Base-by-base conservation (phyloP, 371 early-diverging fungal genomes). In the Rhizopus arrhizus region DNA sequence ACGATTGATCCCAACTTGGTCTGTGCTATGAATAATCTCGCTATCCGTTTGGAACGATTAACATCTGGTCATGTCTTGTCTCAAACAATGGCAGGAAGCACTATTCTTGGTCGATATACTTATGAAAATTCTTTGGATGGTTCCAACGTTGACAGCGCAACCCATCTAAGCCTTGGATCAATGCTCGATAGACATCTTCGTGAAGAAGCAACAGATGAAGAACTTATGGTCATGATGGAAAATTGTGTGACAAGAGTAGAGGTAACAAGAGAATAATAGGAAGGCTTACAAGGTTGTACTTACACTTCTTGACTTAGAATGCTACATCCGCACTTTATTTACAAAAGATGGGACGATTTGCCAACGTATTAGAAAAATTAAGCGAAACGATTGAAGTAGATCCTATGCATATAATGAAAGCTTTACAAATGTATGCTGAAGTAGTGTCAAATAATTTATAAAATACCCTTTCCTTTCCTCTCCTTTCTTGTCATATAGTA, bases 361-460 rank as follows among this genome's bases (percentile, higher is more conserved):
- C 85, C 15, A 61, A 70, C 33, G 84, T 82, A 9, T 71, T 86
- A 31, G 85, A 86, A 53, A 77, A 78, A 35, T 64, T 88, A 0
- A 81, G 85, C n/a, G 77, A 82, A 35, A 81, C 82, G 1, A 74
- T 82, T 36, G 77, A 75, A 34, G 64, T 84, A 35, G 88, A 88
- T 65, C 81, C 84, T 3, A 66, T 73, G 52, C 79, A 85, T 56
- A 84, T 88, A 45, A 51, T 86, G 33, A 77, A 83, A 15, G 86
- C 86, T 2, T 58, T 86, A 58, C 85, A 84, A 69, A 86, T 85
- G 85, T 85, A 82, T 69, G 78, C 79, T 38, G 75, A 81, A 64
- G 70, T 74, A 11, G 53, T 69, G 41, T 53, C 61, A 7, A n/a
- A 33, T 47, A 35, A 15, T 36, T 29, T 54, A 35, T 38, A 53